These are phyloP conservation scores for Pseudocercospora pini-densiflorae DNA, from an alignment of 2,329 filamentous ascomycete species.

Conservation along the genomic window DNA sequence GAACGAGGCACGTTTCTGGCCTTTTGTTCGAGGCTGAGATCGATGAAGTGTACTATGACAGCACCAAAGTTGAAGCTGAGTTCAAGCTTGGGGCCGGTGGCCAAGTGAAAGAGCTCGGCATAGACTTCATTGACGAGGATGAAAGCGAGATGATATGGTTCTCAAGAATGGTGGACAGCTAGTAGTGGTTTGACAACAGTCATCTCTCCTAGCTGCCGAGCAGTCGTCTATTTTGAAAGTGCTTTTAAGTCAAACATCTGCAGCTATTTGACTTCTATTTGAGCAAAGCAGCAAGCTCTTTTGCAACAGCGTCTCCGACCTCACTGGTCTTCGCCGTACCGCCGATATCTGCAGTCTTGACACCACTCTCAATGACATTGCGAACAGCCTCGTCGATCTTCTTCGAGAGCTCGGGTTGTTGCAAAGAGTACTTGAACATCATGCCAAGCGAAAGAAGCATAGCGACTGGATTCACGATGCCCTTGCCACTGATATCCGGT, in stretches of 20 bases:
- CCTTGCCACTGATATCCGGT: slow-evolving; percentile 90
- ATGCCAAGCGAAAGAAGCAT: slow-evolving; percentile 91
- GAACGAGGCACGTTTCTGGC: no score
- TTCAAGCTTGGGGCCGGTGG: neutral
- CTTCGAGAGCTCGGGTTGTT: slow-evolving; percentile 74
- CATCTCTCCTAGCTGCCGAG: neutral
- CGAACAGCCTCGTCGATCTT: slow-evolving; percentile 82
- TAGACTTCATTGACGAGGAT: neutral
- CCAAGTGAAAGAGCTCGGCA: neutral
- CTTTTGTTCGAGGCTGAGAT: neutral
- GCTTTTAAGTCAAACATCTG: no score
- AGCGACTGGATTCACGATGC: slow-evolving; percentile 83
- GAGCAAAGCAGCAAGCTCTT: slow-evolving; percentile 60
- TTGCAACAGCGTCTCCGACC: slow-evolving; percentile 81
- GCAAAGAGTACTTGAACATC: slow-evolving; percentile 93
- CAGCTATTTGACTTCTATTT: slow-evolving; percentile 15
- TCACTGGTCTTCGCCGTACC: slow-evolving; percentile 74
- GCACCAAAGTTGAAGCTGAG: neutral
- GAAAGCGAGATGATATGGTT: neutral
- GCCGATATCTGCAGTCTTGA: slow-evolving; percentile 84
- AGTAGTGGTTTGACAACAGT: neutral
- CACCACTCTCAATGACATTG: slow-evolving; percentile 75
- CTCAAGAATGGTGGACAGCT: neutral
- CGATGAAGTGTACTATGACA: neutral
- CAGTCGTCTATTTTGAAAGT: neutral